Percentiles rank a stretch among this genome's conserved stretches.
These are phyloP conservation scores for Tetracentron sinense DNA, from an alignment of 164 flowering plant species.

Conservation along the genomic window DNA sequence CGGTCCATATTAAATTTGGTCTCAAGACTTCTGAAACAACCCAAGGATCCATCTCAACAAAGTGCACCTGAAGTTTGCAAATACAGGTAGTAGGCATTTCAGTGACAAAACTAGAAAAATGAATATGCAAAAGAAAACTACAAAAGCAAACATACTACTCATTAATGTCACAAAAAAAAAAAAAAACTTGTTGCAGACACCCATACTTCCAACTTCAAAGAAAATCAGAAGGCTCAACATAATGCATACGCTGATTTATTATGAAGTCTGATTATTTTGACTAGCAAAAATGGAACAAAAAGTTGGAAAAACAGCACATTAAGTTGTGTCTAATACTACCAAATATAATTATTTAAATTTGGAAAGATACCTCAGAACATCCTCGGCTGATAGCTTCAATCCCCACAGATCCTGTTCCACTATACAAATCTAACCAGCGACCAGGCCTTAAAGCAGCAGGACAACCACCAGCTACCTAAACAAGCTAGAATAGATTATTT, in stretches of 20 bases:
- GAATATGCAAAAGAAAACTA: not conserved
- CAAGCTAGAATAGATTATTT: constrained; percentile 6
- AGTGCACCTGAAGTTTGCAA: constrained; percentile 60
- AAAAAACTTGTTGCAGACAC: too few relatives aligned
- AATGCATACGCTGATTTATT: not conserved
- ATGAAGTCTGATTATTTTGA: not conserved
- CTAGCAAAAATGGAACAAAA: not conserved
- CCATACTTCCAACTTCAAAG: not conserved
- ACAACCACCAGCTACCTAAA: constrained; percentile 86
- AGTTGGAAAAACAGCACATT: constrained; percentile 1
- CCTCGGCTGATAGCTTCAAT: constrained; percentile 98
- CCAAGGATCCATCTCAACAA: constrained; percentile 99
- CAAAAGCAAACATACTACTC: not conserved
- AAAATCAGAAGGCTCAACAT: not conserved
- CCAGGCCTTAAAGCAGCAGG: constrained; percentile 88
- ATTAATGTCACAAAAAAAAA: too few relatives aligned
- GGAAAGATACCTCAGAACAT: constrained; percentile 71
- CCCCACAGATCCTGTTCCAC: constrained; percentile 98
- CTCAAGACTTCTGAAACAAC: constrained; percentile 77
- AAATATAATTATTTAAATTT: not conserved
- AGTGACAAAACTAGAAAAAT: constrained; percentile 4
- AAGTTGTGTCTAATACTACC: not conserved
- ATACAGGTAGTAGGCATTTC: constrained; percentile 1
- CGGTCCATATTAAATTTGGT: constrained; percentile 85
- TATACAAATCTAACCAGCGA: constrained; percentile 92